Conservation (phyloP, 306 rosid species). For the Cucurbita moschata region DNA sequence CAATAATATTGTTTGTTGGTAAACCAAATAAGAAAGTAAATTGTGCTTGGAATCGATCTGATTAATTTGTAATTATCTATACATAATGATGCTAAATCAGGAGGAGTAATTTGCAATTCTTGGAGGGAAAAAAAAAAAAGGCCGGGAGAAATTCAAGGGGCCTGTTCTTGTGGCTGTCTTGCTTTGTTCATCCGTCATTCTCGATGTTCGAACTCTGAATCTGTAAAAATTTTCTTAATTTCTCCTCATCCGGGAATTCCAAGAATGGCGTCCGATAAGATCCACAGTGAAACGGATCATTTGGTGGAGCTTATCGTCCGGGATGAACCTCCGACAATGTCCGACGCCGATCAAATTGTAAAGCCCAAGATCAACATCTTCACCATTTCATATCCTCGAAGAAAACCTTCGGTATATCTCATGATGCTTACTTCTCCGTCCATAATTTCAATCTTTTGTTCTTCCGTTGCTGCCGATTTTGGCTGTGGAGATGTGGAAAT, state of each 20-base stretch:
- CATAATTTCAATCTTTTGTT: background rate
- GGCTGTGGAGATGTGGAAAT: background rate
- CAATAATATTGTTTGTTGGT: too few relatives aligned
- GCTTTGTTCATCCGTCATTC: background rate
- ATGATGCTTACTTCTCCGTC: background rate
- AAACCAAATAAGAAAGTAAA: background rate
- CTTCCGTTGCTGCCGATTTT: background rate
- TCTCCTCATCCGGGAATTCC: background rate
- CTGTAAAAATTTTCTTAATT: background rate
- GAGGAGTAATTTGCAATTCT: background rate
- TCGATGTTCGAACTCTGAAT: background rate
- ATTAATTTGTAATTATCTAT: background rate
- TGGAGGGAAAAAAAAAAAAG: background rate
- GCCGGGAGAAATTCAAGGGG: background rate
- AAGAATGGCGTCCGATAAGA: slow-evolving; percentile 28
- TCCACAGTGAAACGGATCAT: slow-evolving; percentile 18
- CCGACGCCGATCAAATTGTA: slow-evolving; percentile 18
- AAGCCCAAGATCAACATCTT: slow-evolving; percentile 73
- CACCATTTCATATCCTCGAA: slow-evolving; percentile 53
- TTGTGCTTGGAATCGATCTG: background rate
- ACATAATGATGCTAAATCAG: background rate
- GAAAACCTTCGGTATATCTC: slow-evolving; percentile 31
- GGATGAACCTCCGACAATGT: slow-evolving; percentile 7
- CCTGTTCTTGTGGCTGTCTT: background rate
- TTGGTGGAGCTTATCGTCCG: slow-evolving; percentile 41